Conservation (phyloP, 179 eudicot species). For the Beta macrorhiza region DNA sequence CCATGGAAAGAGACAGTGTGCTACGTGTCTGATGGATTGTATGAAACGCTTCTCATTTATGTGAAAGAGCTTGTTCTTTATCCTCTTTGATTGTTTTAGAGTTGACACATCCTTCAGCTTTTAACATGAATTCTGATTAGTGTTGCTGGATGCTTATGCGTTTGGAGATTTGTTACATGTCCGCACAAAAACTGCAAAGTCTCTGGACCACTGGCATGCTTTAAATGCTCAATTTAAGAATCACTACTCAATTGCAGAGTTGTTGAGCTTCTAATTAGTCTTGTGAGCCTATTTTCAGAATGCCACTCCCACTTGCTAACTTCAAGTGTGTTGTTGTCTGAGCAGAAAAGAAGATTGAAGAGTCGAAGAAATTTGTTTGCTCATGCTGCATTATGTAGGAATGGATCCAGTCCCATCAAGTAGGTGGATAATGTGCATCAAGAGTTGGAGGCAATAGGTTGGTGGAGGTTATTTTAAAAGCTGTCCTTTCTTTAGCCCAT, state of each 20-base stretch:
- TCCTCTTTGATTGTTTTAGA: background rate
- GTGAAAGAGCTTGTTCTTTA: background rate
- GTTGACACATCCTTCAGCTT: background rate
- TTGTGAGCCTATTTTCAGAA: background rate
- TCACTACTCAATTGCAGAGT: background rate
- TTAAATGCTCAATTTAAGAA: background rate
- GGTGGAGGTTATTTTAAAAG: conserved; percentile 14
- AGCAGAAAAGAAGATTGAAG: conserved; percentile 51
- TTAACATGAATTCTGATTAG: background rate
- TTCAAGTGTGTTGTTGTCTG: background rate
- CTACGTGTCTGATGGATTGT: no score
- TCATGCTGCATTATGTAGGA: conserved; percentile 49
- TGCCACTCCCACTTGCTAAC: background rate
- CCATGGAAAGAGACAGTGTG: no score
- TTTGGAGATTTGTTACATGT: background rate
- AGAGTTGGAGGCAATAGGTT: conserved; percentile 18
- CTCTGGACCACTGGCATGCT: background rate
- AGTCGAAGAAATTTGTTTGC: conserved; percentile 44
- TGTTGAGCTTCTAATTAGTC: background rate
- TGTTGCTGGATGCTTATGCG: background rate
- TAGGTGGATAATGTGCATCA: conserved; percentile 28
- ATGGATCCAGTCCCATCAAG: conserved; percentile 12
- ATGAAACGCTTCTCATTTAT: background rate
- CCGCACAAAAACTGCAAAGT: background rate
- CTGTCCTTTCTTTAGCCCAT: conserved; percentile 5